Percentiles rank a stretch among this genome's conserved stretches.
Evolutionary conservation across 1,284 basidiomycete species (phyloP).

Genomic region (Leccinum pseudoinsigne): DNA sequence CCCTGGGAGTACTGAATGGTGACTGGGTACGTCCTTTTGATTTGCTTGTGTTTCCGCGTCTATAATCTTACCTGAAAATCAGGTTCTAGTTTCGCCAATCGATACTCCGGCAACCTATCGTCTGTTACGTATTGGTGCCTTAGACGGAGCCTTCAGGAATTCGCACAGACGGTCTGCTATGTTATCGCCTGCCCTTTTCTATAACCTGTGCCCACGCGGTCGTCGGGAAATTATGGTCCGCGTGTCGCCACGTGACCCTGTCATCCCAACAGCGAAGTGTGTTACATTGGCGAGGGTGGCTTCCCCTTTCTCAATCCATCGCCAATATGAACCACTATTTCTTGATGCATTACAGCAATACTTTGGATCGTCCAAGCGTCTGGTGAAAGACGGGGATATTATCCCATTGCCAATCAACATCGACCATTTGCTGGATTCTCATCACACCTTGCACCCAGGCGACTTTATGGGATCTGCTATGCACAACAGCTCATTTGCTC

Average conservation of each 20-base stretch:
- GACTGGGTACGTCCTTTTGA: conserved; percentile 73
- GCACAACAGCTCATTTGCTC: conserved; percentile 32
- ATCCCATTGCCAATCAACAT: conserved; percentile 73
- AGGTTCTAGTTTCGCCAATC: conserved; percentile 30
- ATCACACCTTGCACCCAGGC: conserved; percentile 3
- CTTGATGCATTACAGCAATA: conserved; percentile 67
- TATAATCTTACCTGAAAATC: conserved; percentile 7
- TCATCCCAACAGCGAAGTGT: conserved; percentile 67
- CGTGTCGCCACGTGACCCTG: conserved; percentile 41
- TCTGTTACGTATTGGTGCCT: conserved; percentile 57
- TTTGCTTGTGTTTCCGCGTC: conserved; percentile 3
- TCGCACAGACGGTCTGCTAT: conserved; percentile 42
- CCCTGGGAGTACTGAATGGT: conserved; percentile 77
- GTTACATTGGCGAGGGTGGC: conserved; percentile 85
- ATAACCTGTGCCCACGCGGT: conserved; percentile 24
- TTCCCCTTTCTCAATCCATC: conserved; percentile 76
- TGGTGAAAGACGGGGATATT: conserved; percentile 83
- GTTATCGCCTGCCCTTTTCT: conserved; percentile 27
- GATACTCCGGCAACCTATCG: conserved; percentile 36
- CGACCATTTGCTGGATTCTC: conserved; percentile 38
- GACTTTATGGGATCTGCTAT: conserved; percentile 7
- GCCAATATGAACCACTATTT: conserved; percentile 72
- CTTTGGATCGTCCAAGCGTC: conserved; percentile 58
- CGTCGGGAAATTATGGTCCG: conserved; percentile 32
- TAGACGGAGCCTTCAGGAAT: conserved; percentile 43